Base-by-base conservation (phyloP, 805 yeast genomes). In the Nakazawaea molendinolei region DNA sequence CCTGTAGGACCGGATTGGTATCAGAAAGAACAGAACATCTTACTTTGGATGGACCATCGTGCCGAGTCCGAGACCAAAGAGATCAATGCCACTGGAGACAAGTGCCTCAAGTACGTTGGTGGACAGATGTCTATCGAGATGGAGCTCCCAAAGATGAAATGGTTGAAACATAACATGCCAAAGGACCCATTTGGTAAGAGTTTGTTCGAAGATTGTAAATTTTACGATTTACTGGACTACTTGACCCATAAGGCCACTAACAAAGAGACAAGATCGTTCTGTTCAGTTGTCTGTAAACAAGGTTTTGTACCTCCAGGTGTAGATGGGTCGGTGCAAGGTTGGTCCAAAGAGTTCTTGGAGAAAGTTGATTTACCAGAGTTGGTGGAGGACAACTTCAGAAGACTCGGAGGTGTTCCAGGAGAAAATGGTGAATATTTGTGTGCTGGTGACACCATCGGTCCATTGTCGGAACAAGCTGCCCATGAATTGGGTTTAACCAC, bases 21-120 rank as follows among this genome's bases (percentile, higher is more conserved):
- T 23, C 78, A 86, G 49, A 47, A 64, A 31, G 71, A 71, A 43
- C 95, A 89, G 53, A 87, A 92, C 58, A 80, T 92, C 50, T 77
- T 92, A 35, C 61, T 92, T 44, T 92, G 98, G 98, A 90, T 92
- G 97, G 98, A 92, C 63, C 98, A 92, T 59, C 74, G 98, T 44
- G 97, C 97, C 0, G 79, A 70, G 12, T 64, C 67, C 6, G 96
- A 90, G 55, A 87, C 96, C 10, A 64, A 75, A 38, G 73, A 65
- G 39, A 87, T 92, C 56, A 90, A 90, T 59, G 74, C 79, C 28
- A 82, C 95, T 0, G 71, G 72, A 23, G 94, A 86, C 52, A 76
- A 74, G 51, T 76, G 85, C 40, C 69, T 92, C 51, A 82, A 85
- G 55, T 92, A 86, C 55, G 97, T 92, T 14, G 98, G 98, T 41